Base-by-base conservation (phyloP, 345 rosid species). In the Nasturtium officinale region DNA sequence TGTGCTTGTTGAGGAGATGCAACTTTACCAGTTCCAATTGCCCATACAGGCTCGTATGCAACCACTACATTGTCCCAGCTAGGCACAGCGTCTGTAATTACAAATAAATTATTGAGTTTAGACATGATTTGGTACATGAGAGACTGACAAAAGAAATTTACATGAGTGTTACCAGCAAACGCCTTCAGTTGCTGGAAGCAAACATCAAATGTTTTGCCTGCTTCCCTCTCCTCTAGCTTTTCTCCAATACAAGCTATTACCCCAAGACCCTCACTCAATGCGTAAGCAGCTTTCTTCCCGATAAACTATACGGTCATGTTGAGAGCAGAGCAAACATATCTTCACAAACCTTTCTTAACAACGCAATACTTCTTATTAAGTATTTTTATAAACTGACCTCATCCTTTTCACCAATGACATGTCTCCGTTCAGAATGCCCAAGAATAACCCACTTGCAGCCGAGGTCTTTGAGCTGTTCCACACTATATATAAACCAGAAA, bases 21-120 rank as follows among this genome's bases (percentile, higher is more conserved):
- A 71, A 95, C 99, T 73, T 91, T 92, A 68, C 99, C 99, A 51
- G 98, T 91, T 69, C 97, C 99, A 77, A 95, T 95, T 70, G 99
- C 99, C 99, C 99, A 95, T 26, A 95, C 98, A 58, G 99, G 98
- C 81, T 95, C 99, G 58, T 95, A 95, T 2, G 99, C 99, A 67
- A 95, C 86, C 29, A 95, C 99, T 47, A 91, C 61, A 61, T 86
- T 80, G 54, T 91, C 97, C 99, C 97, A 91, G 82, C 97, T 83
- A 40, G 96, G 90, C 29, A 88, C 87, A 72, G 88, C 87, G 85
- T 91, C 99, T 94, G 84, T 50, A 57, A 63, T 7, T n/a, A 17
- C 29, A 43, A 5, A 30, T 30, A 29, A 13, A 15, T 32, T 74
- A 60, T 3, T 12, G 32, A 54, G 5, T 16, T 47, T 3, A 40